Conservation (phyloP, 208 protist genomes). For the Angomonas desouzai region DNA sequence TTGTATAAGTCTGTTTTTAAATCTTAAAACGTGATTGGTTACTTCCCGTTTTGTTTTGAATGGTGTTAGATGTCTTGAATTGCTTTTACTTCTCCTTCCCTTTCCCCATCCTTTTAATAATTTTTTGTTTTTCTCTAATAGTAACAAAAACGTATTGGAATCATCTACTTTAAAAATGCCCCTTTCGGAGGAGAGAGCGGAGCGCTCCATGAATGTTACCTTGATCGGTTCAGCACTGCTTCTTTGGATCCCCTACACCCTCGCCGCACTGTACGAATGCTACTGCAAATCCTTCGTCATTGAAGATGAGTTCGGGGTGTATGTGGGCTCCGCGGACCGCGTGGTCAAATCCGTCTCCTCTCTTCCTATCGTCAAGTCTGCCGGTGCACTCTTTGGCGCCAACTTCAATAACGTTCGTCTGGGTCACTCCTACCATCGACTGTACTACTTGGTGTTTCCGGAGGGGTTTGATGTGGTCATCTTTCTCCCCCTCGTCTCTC, state of each 20-base stretch:
- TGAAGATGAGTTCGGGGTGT: conserved; percentile 12
- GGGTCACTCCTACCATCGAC: conserved; percentile 20
- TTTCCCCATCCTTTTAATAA: too few relatives aligned
- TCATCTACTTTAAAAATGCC: not conserved
- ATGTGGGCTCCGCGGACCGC: conserved; percentile 6
- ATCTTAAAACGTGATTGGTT: too few relatives aligned
- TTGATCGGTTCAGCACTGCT: conserved; percentile 38
- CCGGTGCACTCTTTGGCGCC: not conserved
- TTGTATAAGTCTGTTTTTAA: too few relatives aligned
- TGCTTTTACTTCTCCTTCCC: too few relatives aligned
- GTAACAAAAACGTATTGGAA: too few relatives aligned
- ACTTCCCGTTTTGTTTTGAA: too few relatives aligned
- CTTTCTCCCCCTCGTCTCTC: conserved; percentile 42
- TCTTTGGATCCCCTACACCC: conserved; percentile 65
- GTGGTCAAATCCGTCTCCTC: conserved; percentile 7
- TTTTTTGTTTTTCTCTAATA: too few relatives aligned
- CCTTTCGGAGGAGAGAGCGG: not conserved
- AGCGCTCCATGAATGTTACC: conserved; percentile 26
- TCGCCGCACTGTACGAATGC: conserved; percentile 56
- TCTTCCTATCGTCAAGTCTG: not conserved
- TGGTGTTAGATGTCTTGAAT: too few relatives aligned
- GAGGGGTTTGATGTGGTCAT: conserved; percentile 39
- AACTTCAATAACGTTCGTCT: conserved; percentile 8
- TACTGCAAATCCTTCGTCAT: conserved; percentile 51
- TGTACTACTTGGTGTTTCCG: conserved; percentile 53